Base-by-base conservation (phyloP, 2,329 filamentous ascomycete genomes). In the Calonectria multiphialidica region DNA sequence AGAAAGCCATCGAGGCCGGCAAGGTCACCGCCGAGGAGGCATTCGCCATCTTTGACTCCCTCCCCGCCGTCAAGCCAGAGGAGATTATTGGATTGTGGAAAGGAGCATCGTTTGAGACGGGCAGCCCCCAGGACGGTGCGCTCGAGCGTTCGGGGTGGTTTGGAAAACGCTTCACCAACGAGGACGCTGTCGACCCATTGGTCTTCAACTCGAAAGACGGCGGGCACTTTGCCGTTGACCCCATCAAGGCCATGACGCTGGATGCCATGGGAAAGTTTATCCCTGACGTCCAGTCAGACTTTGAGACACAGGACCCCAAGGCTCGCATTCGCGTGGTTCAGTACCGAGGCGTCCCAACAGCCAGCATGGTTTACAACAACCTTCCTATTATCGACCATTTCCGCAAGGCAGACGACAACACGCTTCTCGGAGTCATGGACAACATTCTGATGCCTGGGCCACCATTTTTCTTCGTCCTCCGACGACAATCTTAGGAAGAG, bases 351-450 rank as follows among this genome's bases (percentile, higher is more conserved):
- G 53, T 57, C 12, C 21, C 53, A 23, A 57, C 53, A 12, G 53
- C 53, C n/a, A 57, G 53, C 53, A 57, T 57, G 53, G 53, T 57
- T 18, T 57, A 57, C 33, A 57, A 40, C 40, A n/a, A 57, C 3
- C 33, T 57, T 40, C 53, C 53, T n/a, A 57, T 57, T 15, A 57
- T 57, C 13, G 33, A 57, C 7, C 33, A 37, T 8, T 57, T 57
- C 33, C 53, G n/a, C n/a, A 37, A 37, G n/a, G 53, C 16, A 3
- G 53, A 57, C 2, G 53, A 57, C 12, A 57, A 57, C 33, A 57
- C 53, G 5, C 33, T 57, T 8, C 53, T 57, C 18, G 53, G 53
- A 23, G 53, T 23, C 13, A 57, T 57, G 53, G 33, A 57, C 21
- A 57, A 57, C 30, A 35, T 57, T 23, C 53, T 37, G 8, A 57